Evolutionary conservation across 306 rosid genomes (phyloP).

Genomic region (Fragaria ananassa): DNA sequence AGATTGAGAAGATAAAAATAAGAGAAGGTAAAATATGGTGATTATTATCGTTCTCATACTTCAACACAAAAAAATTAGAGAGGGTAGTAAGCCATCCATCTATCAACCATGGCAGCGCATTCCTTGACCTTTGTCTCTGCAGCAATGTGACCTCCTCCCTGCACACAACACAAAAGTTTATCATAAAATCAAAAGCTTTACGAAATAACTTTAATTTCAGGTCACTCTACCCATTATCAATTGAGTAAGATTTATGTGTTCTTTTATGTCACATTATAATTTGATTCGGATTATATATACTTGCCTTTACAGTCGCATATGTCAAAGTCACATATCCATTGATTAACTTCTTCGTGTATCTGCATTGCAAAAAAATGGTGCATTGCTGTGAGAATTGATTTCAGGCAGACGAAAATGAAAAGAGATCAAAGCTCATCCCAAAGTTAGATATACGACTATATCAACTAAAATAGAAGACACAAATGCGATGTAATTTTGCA

Average conservation of each 20-base stretch:
- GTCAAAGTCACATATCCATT: conserved; percentile 2
- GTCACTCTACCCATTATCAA: background rate
- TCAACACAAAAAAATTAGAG: background rate
- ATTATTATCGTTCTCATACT: background rate
- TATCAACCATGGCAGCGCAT: conserved; percentile 21
- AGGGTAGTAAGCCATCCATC: conserved; percentile 28
- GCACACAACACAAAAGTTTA: background rate
- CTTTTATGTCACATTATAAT: background rate
- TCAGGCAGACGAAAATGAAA: background rate
- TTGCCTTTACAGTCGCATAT: conserved; percentile 22
- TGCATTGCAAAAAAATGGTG: background rate
- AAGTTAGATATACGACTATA: background rate
- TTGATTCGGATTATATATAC: background rate
- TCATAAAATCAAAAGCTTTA: background rate
- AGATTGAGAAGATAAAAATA: background rate
- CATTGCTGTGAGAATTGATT: background rate
- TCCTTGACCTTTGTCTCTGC: conserved; percentile 24
- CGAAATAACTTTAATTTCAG: background rate
- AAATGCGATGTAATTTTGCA: no score
- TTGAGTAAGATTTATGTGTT: background rate
- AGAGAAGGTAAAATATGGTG: background rate
- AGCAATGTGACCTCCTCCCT: conserved; percentile 32
- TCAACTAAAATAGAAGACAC: background rate
- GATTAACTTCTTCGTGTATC: conserved; percentile 28
- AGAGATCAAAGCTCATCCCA: background rate